A percentile compares a stretch with the other conserved stretches of the same genome.
These are phyloP conservation scores for Verticillium tricorpus DNA, from an alignment of 2,329 filamentous ascomycete genomes.

Conservation along the genomic window DNA sequence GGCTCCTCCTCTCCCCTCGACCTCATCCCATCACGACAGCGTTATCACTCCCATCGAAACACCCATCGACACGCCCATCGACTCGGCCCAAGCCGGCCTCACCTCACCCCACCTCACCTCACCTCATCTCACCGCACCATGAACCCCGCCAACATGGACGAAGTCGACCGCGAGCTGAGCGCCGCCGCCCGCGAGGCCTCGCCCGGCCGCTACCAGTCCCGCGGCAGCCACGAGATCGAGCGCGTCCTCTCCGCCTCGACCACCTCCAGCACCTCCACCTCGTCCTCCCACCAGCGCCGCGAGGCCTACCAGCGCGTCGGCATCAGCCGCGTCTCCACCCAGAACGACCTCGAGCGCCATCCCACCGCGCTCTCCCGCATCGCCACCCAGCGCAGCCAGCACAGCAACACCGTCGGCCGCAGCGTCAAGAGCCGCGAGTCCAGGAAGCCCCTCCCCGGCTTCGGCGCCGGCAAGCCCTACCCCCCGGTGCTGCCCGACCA, in stretches of 20 bases:
- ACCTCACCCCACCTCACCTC: neutral
- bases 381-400: conserved; percentile 65
- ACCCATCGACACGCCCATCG: neutral
- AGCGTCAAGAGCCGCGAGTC: conserved; percentile 43
- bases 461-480: conserved; percentile 71
- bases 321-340: conserved; percentile 60
- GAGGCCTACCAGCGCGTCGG: conserved; percentile 30
- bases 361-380: conserved; percentile 68
- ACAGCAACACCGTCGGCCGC: conserved; percentile 66
- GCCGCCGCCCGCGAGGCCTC: conserved; percentile 52
- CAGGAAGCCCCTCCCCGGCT: conserved; percentile 58
- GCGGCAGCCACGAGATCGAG: conserved; percentile 52
- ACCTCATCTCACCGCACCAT: neutral
- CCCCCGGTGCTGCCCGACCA: conserved; percentile 64
- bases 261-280: conserved; percentile 43
- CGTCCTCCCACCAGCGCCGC: conserved; percentile 26
- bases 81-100: neutral
- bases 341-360: conserved; percentile 64
- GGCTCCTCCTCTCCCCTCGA: neutral
- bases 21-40: neutral
- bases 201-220: conserved; percentile 30
- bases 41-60: neutral
- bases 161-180: conserved; percentile 49
- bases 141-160: conserved; percentile 33
- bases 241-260: conserved; percentile 53